phyloP scores from a whole-genome alignment of 805 yeast genomes.

The Phaffomyces thermotolerans region DNA sequence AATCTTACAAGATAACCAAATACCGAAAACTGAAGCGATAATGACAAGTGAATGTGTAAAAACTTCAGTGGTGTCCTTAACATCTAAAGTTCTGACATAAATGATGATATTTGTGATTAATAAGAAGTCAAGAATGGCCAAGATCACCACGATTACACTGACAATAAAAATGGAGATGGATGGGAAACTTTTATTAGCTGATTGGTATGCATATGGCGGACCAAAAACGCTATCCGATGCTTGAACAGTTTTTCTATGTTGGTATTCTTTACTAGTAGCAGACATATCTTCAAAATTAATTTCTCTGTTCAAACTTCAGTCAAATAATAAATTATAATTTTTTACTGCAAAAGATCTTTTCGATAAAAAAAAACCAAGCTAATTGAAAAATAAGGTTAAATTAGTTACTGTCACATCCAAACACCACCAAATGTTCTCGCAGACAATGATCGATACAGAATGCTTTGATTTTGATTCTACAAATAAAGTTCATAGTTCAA shows the following conservation, averaged over 20 bases:
- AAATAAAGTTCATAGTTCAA: neutral
- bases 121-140: constrained; percentile 25
- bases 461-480: neutral
- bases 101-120: constrained; percentile 29
- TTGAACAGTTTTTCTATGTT: neutral
- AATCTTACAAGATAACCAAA: constrained; percentile 17
- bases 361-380: constrained; percentile 1
- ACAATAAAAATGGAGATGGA: constrained; percentile 22
- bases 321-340: no score
- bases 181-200: constrained; percentile 14
- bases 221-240: constrained; percentile 20
- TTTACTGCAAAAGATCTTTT: neutral
- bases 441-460: no score
- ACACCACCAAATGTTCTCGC: neutral
- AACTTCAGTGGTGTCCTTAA: constrained; percentile 14
- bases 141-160: constrained; percentile 20
- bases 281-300: neutral
- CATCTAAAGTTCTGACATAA: constrained; percentile 27
- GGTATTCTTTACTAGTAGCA: neutral
- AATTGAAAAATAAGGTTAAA: constrained; percentile 1
- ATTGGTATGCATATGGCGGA: constrained; percentile 19
- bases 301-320: neutral
- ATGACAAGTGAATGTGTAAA: constrained; percentile 14
- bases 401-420: constrained; percentile 2
- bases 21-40: constrained; percentile 9